Conservation (phyloP, 2,329 filamentous ascomycete species). For the Periconia digitata region DNA sequence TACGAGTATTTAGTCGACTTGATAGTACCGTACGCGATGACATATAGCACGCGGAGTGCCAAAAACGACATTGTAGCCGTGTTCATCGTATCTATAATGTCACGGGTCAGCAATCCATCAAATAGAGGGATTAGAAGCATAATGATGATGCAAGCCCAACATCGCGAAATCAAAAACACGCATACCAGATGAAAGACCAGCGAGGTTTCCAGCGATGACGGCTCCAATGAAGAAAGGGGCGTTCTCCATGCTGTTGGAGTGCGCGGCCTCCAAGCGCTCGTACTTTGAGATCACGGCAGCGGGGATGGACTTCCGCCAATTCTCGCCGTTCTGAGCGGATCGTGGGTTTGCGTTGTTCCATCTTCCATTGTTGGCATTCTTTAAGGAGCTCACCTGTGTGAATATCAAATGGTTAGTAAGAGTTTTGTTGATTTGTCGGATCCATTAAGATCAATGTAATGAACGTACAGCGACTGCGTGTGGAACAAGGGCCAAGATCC, state of each 20-base stretch:
- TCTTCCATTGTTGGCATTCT: slow-evolving; percentile 20
- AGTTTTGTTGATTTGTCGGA: background rate
- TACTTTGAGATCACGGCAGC: slow-evolving; percentile 39
- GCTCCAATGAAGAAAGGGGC: slow-evolving; percentile 49
- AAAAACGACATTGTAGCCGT: slow-evolving; percentile 15
- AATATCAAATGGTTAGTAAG: background rate
- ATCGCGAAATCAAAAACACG: background rate
- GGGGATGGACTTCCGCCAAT: slow-evolving; percentile 38
- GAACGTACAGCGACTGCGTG: slow-evolving; percentile 23
- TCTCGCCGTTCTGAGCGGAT: slow-evolving; percentile 21
- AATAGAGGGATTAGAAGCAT: too few relatives aligned
- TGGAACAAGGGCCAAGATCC: slow-evolving; percentile 21
- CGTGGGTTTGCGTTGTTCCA: slow-evolving; percentile 49
- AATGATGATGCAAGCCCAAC: background rate
- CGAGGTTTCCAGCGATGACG: slow-evolving; percentile 46
- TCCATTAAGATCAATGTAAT: background rate
- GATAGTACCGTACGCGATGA: slow-evolving; percentile 21
- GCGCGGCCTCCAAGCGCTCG: slow-evolving; percentile 49
- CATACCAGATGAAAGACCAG: slow-evolving; percentile 25
- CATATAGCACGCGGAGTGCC: slow-evolving; percentile 22
- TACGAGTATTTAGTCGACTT: slow-evolving; percentile 19
- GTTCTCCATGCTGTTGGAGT: slow-evolving; percentile 51
- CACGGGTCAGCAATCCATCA: slow-evolving; percentile 5
- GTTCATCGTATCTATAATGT: slow-evolving; percentile 23
- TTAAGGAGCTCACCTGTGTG: slow-evolving; percentile 2